A percentile compares a stretch with the other conserved stretches of the same genome.
These are phyloP conservation scores for Lasiosphaeria miniovina DNA, from an alignment of 495 filamentous ascomycete species.

Conservation along the genomic window DNA sequence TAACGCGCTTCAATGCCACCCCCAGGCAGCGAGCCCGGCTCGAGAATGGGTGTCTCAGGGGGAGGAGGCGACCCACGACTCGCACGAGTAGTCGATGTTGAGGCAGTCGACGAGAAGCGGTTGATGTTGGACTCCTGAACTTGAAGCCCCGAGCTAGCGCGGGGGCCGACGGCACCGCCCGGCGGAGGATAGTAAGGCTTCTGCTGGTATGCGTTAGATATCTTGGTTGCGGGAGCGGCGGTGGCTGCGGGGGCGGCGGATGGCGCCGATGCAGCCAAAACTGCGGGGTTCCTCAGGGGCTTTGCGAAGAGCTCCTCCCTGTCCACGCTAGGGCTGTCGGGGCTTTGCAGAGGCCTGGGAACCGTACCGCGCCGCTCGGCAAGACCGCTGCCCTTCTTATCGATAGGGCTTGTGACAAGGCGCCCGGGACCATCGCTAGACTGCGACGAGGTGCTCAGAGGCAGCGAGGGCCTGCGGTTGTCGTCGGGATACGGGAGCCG, in stretches of 20 bases:
- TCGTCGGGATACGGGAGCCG: constrained; percentile 47
- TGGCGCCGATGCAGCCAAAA: no score
- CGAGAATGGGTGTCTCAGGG: constrained; percentile 87
- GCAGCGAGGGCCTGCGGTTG: constrained; percentile 30
- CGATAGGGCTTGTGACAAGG: constrained; percentile 44
- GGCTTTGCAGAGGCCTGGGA: constrained; percentile 71
- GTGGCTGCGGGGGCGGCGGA: constrained; percentile 17
- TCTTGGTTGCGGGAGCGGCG: constrained; percentile 30
- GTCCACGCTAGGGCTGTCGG: constrained; percentile 65
- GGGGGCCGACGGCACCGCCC: constrained; percentile 23
- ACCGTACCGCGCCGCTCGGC: constrained; percentile 70
- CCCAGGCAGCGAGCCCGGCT: constrained; percentile 63
- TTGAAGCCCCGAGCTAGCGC: constrained; percentile 23
- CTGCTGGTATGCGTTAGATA: constrained; percentile 48
- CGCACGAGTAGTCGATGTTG: constrained; percentile 88
- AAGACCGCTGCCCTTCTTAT: constrained; percentile 52
- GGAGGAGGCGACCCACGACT: constrained; percentile 91
- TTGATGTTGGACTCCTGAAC: constrained; percentile 56
- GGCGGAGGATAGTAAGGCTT: constrained; percentile 50
- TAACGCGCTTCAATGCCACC: constrained; percentile 86
- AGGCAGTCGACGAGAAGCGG: constrained; percentile 81
- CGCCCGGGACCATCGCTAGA: constrained; percentile 41
- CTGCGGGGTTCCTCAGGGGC: constrained; percentile 36
- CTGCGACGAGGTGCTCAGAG: constrained; percentile 26
- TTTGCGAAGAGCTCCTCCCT: constrained; percentile 69